phyloP scores from a whole-genome alignment of 2,329 filamentous ascomycete genomes.

The Aureobasidium subglaciale region DNA sequence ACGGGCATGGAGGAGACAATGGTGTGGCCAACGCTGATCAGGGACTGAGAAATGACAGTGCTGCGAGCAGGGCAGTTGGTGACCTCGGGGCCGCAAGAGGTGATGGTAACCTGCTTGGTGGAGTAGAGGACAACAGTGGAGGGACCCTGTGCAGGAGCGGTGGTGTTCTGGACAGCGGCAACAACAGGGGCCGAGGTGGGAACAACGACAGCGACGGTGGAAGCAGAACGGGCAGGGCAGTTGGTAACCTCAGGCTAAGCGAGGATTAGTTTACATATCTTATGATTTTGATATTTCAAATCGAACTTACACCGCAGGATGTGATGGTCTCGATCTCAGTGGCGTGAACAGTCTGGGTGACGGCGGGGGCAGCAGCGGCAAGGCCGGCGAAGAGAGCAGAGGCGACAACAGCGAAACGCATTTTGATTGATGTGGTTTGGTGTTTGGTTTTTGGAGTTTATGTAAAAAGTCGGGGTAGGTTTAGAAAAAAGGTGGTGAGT shows the following conservation, averaged over 20 bases:
- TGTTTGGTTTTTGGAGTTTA: conserved; percentile 17
- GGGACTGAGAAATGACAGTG: not conserved
- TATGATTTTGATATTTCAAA: not conserved
- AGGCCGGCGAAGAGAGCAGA: conserved; percentile 25
- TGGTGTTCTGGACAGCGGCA: not conserved
- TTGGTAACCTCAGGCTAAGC: conserved; percentile 18
- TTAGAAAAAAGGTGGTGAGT: conserved; percentile 16
- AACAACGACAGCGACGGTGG: not conserved
- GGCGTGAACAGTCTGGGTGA: conserved; percentile 17
- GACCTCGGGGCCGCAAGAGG: conserved; percentile 32
- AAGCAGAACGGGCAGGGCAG: conserved; percentile 16
- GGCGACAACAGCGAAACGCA: conserved; percentile 26
- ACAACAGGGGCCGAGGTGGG: not conserved
- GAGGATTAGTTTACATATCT: not conserved
- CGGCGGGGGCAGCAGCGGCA: conserved; percentile 1
- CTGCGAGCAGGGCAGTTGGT: conserved; percentile 30
- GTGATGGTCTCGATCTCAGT: conserved; percentile 20
- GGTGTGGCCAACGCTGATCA: conserved; percentile 8
- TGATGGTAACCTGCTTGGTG: conserved; percentile 31
- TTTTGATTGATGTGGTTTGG: conserved; percentile 20
- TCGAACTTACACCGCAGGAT: conserved; percentile 14
- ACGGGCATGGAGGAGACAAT: not conserved
- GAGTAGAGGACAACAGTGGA: conserved; percentile 20
- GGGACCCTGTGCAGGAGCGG: not conserved
- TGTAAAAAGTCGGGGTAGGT: conserved; percentile 12